These are phyloP conservation scores for Anthracocystis panici-leucophaei DNA, from an alignment of 1,284 basidiomycete genomes.

Conservation along the genomic window DNA sequence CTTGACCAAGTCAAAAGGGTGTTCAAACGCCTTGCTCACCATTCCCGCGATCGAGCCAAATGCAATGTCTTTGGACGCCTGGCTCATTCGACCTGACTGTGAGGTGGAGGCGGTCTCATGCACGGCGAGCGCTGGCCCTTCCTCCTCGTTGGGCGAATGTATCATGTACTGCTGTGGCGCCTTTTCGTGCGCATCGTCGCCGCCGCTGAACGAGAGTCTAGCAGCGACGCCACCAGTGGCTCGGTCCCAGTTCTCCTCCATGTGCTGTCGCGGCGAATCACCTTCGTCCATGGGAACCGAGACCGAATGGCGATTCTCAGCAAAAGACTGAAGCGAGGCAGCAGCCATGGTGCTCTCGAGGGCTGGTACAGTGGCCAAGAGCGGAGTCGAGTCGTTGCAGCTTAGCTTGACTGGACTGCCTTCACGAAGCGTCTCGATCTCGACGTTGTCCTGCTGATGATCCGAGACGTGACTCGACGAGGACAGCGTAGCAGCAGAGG, in stretches of 20 bases:
- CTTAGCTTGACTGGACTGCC: conserved; percentile 14
- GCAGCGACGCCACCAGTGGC: conserved; percentile 10
- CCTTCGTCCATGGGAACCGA: conserved; percentile 48
- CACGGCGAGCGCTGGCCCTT: conserved; percentile 18
- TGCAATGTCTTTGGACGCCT: conserved; percentile 64
- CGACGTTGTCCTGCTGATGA: conserved; percentile 23
- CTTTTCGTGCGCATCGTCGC: background rate
- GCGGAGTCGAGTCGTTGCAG: background rate
- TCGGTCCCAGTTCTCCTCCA: conserved; percentile 37
- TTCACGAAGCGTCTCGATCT: conserved; percentile 36
- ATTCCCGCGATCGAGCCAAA: conserved; percentile 68
- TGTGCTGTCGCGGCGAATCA: conserved; percentile 39
- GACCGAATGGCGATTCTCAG: conserved; percentile 22
- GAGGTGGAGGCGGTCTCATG: conserved; percentile 1
- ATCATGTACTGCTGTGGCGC: conserved; percentile 29
- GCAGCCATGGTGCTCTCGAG: conserved; percentile 29
- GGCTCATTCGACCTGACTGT: conserved; percentile 47
- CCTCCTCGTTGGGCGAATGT: conserved; percentile 46
- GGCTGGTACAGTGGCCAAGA: conserved; percentile 10
- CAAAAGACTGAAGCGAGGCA: conserved; percentile 2
- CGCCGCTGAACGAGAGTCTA: background rate
- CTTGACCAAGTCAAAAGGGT: conserved; percentile 68
- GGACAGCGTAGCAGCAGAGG: conserved; percentile 26
- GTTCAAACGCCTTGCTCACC: conserved; percentile 67
- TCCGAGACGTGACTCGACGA: conserved; percentile 26